phyloP scores from a whole-genome alignment of 495 filamentous ascomycete species.

The Neurospora terricola region DNA sequence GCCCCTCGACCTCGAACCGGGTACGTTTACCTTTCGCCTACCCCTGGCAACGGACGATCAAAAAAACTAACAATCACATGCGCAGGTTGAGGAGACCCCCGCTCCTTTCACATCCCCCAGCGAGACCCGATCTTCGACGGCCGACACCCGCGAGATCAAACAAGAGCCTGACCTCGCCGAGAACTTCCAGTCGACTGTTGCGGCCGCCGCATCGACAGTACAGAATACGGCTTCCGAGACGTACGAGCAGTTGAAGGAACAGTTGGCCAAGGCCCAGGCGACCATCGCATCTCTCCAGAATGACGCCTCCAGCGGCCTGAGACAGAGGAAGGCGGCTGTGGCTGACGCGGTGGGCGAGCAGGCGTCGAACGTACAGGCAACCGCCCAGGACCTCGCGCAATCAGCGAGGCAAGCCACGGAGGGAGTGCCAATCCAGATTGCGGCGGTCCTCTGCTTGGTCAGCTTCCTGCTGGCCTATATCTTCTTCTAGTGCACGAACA shows the following conservation, averaged over 20 bases:
- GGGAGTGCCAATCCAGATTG: slow-evolving; percentile 80
- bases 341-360: slow-evolving; percentile 29
- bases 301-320: slow-evolving; percentile 52
- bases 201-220: slow-evolving; percentile 21
- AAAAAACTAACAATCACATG: not conserved
- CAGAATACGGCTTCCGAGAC: slow-evolving; percentile 29
- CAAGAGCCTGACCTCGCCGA: slow-evolving; percentile 25
- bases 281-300: slow-evolving; percentile 61
- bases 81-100: slow-evolving; percentile 22
- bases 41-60: too few species aligned
- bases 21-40: slow-evolving; percentile 9
- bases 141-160: slow-evolving; percentile 36
- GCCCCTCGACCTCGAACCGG: slow-evolving; percentile 18
- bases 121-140: slow-evolving; percentile 6
- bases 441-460: slow-evolving; percentile 72
- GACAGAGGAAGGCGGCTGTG: slow-evolving; percentile 55
- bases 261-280: slow-evolving; percentile 67
- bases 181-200: slow-evolving; percentile 18
- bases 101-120: slow-evolving; percentile 6
- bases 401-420: slow-evolving; percentile 48
- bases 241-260: slow-evolving; percentile 54
- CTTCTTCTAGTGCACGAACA: slow-evolving; percentile 56
- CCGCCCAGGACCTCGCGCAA: slow-evolving; percentile 38
- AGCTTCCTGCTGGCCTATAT: slow-evolving; percentile 91
- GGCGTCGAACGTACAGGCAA: slow-evolving; percentile 33